Evolutionary conservation across 2,329 filamentous ascomycete species (phyloP), one percentile per base, ranked within the genome.

Genomic region (Nemania sp.): DNA sequence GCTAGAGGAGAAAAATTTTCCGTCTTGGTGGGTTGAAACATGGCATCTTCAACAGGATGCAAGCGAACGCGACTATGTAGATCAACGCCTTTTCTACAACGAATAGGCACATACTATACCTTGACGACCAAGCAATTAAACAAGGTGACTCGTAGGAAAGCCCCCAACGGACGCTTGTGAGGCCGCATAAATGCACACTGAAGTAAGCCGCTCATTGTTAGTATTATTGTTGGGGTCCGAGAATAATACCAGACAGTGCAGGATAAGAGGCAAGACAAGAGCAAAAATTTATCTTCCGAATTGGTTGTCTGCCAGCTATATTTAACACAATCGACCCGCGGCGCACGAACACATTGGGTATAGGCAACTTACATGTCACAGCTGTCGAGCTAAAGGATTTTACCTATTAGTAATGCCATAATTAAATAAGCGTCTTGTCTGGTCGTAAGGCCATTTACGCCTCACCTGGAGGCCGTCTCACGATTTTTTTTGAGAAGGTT

Each of bases 21-120:
- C 37, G n/a, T n/a, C 48, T 51, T 41, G 39, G 37, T 47, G 44
- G 58, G 53, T 56, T 66, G 62, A 64, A 66, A 66, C 63, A 64
- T 60, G 36, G 40, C 48, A 61, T 62, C 61, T 42, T 46, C 40
- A 44, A 34, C 49, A 49, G 33, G 14, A 43, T 47, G 52, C 55
- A 62, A 60, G 54, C 55, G 60, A 61, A 34, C 39, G 20, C 34
- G 45, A 58, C 17, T 28, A 24, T 8, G 59, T 64, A 52, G 48
- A 56, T 37, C 34, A 33, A 54, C 52, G 33, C 47, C 52, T 47
- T 51, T n/a, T n/a, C n/a, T n/a, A n/a, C n/a, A 22, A 11, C 22
- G 45, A 40, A 26, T 34, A 31, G n/a, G n/a, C n/a, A n/a, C n/a
- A n/a, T n/a, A n/a, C n/a, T n/a, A n/a, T n/a, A n/a, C n/a, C n/a